phyloP scores from a whole-genome alignment of 768 basidiomycete species.

The Basidioascus undulatus region DNA sequence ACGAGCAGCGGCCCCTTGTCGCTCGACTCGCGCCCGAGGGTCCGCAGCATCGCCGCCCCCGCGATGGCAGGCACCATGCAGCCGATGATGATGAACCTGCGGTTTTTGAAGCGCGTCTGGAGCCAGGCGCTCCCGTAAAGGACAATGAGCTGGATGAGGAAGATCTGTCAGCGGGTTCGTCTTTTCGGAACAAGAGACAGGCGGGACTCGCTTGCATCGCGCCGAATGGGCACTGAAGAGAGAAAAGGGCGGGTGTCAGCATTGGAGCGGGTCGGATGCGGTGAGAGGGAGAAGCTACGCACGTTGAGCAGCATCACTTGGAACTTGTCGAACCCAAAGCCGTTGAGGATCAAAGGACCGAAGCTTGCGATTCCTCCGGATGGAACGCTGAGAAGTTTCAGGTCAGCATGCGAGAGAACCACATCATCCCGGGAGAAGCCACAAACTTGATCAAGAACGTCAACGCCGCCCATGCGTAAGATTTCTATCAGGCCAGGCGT shows the following conservation, averaged over 20 bases:
- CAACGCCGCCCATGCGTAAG: too few species aligned
- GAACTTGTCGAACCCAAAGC: conserved; percentile 24
- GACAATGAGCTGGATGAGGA: too few species aligned
- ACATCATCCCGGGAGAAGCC: too few species aligned
- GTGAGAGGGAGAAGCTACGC: too few species aligned
- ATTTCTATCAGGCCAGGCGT: conserved; percentile 1
- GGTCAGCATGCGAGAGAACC: too few species aligned
- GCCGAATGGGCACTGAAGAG: conserved; percentile 26
- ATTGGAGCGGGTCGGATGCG: too few species aligned
- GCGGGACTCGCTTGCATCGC: conserved; percentile 23
- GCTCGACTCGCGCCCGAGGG: conserved; percentile 18
- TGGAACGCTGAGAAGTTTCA: conserved; percentile 14
- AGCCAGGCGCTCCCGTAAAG: conserved; percentile 21
- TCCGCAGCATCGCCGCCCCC: conserved; percentile 19
- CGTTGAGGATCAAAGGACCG: conserved; percentile 25
- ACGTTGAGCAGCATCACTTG: conserved; percentile 28
- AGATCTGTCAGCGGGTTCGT: too few species aligned
- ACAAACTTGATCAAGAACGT: too few species aligned
- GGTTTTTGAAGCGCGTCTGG: conserved; percentile 21
- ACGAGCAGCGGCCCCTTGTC: conserved; percentile 6
- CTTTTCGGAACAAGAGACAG: too few species aligned
- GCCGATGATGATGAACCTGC: conserved; percentile 21
- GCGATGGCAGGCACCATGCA: conserved; percentile 22
- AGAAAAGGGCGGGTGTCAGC: too few species aligned
- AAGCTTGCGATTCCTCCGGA: conserved; percentile 25